A percentile compares a stretch with the other conserved stretches of the same genome.
phyloP scores from a whole-genome alignment of 148 eudicot genomes.

The Persicaria tinctoria region DNA sequence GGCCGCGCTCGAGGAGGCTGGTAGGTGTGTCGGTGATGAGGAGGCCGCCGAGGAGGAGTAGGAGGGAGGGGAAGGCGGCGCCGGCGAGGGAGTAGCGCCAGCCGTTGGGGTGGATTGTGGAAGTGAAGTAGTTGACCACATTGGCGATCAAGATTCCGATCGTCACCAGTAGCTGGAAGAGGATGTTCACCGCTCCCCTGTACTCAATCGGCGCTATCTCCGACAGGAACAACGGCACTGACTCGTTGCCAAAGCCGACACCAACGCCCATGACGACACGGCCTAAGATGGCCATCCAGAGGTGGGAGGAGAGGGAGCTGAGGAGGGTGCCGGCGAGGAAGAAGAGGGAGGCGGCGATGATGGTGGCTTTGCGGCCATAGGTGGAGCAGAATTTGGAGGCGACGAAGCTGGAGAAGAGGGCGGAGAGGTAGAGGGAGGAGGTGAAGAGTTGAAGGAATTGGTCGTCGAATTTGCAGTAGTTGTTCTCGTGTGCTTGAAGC shows the following conservation, averaged over 20 bases:
- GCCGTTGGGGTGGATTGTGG: conserved; percentile 38
- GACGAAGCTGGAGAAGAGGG: conserved; percentile 22
- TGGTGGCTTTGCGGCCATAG: conserved; percentile 27
- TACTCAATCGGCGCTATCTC: conserved; percentile 56
- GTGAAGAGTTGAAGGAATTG: conserved; percentile 67
- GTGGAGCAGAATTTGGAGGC: conserved; percentile 25
- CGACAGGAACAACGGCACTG: conserved; percentile 42
- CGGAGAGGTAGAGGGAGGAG: conserved; percentile 56
- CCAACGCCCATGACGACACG: conserved; percentile 66
- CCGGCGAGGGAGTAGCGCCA: conserved; percentile 58
- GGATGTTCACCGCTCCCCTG: conserved; percentile 64
- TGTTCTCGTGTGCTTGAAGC: conserved; percentile 40
- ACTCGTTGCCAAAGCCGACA: conserved; percentile 71
- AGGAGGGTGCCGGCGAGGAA: conserved; percentile 33
- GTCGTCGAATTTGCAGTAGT: conserved; percentile 66
- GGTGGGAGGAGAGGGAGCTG: conserved; percentile 28
- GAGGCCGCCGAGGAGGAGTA: conserved; percentile 38
- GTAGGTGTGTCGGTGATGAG: conserved; percentile 48
- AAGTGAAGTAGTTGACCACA: conserved; percentile 46
- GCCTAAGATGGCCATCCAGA: conserved; percentile 55
- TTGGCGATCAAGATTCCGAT: conserved; percentile 55
- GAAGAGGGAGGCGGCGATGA: conserved; percentile 28
- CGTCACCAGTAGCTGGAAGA: conserved; percentile 62
- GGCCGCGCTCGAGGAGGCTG: conserved; percentile 29
- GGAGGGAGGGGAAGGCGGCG: conserved; percentile 35